Conservation (phyloP, 805 yeast species). For the Ogataea pini region DNA sequence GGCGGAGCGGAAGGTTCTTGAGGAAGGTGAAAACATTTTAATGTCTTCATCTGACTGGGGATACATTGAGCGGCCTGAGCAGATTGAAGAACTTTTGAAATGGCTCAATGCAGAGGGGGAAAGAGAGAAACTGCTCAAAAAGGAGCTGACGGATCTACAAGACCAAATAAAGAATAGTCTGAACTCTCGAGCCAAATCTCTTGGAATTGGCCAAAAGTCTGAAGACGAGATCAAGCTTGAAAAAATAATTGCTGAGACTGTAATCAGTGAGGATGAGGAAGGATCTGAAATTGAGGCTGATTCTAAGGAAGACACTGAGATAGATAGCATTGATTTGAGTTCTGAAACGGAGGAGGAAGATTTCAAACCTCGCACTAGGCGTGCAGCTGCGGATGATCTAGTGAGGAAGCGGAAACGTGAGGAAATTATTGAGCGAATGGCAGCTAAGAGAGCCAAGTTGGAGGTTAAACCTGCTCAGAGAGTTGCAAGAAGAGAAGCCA, state of each 20-base stretch:
- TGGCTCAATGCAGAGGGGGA: constrained; percentile 79
- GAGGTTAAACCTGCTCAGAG: constrained; percentile 38
- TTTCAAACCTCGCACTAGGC: constrained; percentile 36
- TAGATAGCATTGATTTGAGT: constrained; percentile 4
- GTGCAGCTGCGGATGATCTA: constrained; percentile 33
- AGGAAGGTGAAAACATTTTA: constrained; percentile 62
- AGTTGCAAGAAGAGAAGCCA: constrained; percentile 38
- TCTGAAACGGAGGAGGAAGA: constrained; percentile 24
- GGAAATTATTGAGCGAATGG: constrained; percentile 27
- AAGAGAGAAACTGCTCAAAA: constrained; percentile 65
- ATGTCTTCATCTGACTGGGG: constrained; percentile 64
- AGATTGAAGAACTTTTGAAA: constrained; percentile 52
- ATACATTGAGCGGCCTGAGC: constrained; percentile 60
- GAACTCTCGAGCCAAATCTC: constrained; percentile 55
- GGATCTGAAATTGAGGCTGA: constrained; percentile 21
- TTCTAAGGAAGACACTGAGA: constrained; percentile 19
- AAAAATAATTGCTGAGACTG: constrained; percentile 40
- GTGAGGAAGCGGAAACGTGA: constrained; percentile 33
- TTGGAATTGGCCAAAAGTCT: constrained; percentile 45
- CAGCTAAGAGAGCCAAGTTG: constrained; percentile 34
- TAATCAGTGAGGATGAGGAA: constrained; percentile 38
- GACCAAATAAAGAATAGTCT: constrained; percentile 58
- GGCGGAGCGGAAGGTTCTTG: constrained; percentile 61
- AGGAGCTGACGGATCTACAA: constrained; percentile 56
- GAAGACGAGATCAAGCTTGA: constrained; percentile 45